Conservation (phyloP, 176 grass and related monocot species). For the Puya raimondii region DNA sequence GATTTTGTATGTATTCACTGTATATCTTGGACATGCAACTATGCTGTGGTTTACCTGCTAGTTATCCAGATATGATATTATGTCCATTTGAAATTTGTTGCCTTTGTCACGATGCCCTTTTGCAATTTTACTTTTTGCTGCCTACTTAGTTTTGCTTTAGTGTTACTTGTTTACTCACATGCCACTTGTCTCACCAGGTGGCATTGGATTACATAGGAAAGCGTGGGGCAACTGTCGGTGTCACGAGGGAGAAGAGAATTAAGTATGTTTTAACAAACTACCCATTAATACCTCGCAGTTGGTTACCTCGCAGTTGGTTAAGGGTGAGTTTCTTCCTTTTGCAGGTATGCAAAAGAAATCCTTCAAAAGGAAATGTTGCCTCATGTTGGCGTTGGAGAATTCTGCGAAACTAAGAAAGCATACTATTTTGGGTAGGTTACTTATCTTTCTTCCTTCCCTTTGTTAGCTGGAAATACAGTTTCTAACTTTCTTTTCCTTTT, state of each 20-base stretch:
- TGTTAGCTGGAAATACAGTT: slow-evolving; percentile 18
- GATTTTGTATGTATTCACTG: too few relatives aligned
- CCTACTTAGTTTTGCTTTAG: background rate
- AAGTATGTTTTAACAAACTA: slow-evolving; percentile 39
- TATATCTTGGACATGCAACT: too few relatives aligned
- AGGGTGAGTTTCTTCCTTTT: slow-evolving; percentile 11
- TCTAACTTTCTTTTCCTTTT: slow-evolving; percentile 16
- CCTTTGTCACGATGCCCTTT: background rate
- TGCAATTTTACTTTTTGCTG: background rate
- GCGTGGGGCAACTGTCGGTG: slow-evolving; percentile 91
- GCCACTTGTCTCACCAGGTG: slow-evolving; percentile 34
- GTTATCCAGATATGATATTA: background rate
- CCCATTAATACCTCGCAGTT: background rate
- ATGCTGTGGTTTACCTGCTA: too few relatives aligned
- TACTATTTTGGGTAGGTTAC: slow-evolving; percentile 86
- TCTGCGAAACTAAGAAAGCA: slow-evolving; percentile 98
- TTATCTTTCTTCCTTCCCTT: slow-evolving; percentile 1
- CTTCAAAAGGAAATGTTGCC: slow-evolving; percentile 99
- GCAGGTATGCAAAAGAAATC: slow-evolving; percentile 92
- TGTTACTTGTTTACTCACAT: background rate
- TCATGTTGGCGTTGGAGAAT: slow-evolving; percentile 94
- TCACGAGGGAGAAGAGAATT: slow-evolving; percentile 84
- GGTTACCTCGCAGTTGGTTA: slow-evolving; percentile 6
- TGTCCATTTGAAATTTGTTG: background rate
- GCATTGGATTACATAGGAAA: slow-evolving; percentile 98